Evolutionary conservation across 805 yeast species (phyloP).

Genomic region (Blastobotrys chiropterorum): DNA sequence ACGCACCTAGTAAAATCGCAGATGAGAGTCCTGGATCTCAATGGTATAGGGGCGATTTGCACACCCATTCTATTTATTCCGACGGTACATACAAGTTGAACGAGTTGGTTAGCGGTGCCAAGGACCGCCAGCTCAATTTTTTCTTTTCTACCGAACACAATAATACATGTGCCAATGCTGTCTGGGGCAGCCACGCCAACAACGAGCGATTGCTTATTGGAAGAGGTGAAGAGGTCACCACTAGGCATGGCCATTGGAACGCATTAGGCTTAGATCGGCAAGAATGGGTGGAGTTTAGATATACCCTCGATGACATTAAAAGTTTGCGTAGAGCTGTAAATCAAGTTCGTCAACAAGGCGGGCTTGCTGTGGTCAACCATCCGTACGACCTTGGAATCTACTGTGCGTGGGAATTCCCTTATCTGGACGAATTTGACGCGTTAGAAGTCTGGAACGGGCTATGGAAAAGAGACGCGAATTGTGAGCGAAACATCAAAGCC

Average conservation of each 20-base stretch:
- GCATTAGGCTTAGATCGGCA: slow-evolving; percentile 9
- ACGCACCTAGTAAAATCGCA: not conserved
- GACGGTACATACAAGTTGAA: slow-evolving; percentile 8
- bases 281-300: slow-evolving; percentile 12
- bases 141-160: slow-evolving; percentile 15
- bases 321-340: slow-evolving; percentile 2
- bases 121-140: slow-evolving; percentile 7
- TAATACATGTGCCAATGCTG: slow-evolving; percentile 11
- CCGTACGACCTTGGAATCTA: slow-evolving; percentile 11
- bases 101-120: slow-evolving; percentile 6
- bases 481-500: slow-evolving; percentile 7
- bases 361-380: slow-evolving; percentile 10
- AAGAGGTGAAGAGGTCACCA: slow-evolving; percentile 15
- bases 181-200: slow-evolving; percentile 8
- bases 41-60: slow-evolving; percentile 15
- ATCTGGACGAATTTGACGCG: slow-evolving; percentile 8
- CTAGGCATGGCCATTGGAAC: slow-evolving; percentile 14
- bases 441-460: slow-evolving; percentile 16
- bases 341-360: slow-evolving; percentile 8
- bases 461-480: slow-evolving; percentile 11
- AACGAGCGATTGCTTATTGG: slow-evolving; percentile 9
- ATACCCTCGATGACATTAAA: not conserved
- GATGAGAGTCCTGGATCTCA: not conserved
- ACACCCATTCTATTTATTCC: slow-evolving; percentile 9
- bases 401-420: slow-evolving; percentile 10